Evolutionary conservation across 169 alveolate genomes (phyloP).

Genomic region (Plasmodium cynomolgi): DNA sequence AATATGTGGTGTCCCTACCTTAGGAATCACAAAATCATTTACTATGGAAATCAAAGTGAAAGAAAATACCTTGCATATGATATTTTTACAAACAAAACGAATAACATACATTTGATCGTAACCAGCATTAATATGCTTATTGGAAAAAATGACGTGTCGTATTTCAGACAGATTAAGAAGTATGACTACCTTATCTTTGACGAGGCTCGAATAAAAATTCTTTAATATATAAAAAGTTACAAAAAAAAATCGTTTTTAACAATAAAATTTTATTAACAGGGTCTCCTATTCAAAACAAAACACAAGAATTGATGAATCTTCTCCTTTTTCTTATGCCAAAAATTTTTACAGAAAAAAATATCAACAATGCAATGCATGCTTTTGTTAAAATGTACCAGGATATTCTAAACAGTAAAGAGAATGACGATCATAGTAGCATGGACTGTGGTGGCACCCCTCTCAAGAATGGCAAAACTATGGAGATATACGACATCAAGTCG

Average conservation of each 20-base stretch:
- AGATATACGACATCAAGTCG: conserved; percentile 11
- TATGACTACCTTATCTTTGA: conserved; percentile 92
- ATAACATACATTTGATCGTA: conserved; percentile 30
- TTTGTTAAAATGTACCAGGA: conserved; percentile 76
- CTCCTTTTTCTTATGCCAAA: conserved; percentile 92
- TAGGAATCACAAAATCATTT: conserved; percentile 80
- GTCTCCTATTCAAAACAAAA: conserved; percentile 90
- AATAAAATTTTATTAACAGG: conserved; percentile 93
- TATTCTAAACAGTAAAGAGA: conserved; percentile 14
- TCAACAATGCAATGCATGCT: conserved; percentile 84
- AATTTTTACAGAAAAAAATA: conserved; percentile 83
- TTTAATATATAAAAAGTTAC: conserved; percentile 88
- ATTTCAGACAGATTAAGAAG: conserved; percentile 67
- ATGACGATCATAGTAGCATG: not conserved
- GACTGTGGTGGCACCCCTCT: not conserved
- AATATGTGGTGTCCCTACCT: conserved; percentile 90
- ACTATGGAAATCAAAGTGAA: conserved; percentile 86
- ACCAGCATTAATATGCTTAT: conserved; percentile 63
- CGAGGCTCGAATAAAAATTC: conserved; percentile 95
- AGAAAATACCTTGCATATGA: conserved; percentile 78
- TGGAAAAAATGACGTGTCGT: conserved; percentile 58
- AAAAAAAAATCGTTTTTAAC: conserved; percentile 84
- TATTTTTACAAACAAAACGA: conserved; percentile 31
- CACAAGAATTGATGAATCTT: conserved; percentile 90
- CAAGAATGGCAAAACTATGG: not conserved